Conservation (phyloP, 176 grass and related monocot species). For the Oryza nivara region DNA sequence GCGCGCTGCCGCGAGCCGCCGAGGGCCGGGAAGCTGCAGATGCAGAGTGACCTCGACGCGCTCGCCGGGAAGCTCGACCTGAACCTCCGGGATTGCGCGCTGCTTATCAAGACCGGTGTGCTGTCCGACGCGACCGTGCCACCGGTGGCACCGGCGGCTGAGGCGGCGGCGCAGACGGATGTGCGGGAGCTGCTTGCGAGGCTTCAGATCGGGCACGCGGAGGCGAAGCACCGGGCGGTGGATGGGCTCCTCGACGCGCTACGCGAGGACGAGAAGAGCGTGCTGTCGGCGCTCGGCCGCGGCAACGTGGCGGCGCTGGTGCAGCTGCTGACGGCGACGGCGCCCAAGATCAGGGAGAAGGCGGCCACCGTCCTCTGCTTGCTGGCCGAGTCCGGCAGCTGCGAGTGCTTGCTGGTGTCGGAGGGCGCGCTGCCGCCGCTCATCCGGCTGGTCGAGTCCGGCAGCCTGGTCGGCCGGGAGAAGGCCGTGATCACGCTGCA, state of each 20-base stretch:
- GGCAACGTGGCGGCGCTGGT: conserved; percentile 85
- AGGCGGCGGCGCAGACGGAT: conserved; percentile 45
- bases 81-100: conserved; percentile 79
- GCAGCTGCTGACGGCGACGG: conserved; percentile 75
- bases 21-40: conserved; percentile 70
- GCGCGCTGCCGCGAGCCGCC: conserved; percentile 47
- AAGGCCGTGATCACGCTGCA: conserved; percentile 93
- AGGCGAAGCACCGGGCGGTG: conserved; percentile 80
- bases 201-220: conserved; percentile 89
- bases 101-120: conserved; percentile 92
- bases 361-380: conserved; percentile 67
- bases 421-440: conserved; percentile 83
- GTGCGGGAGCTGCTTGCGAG: conserved; percentile 83
- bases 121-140: conserved; percentile 57
- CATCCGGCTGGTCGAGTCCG: conserved; percentile 76
- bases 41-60: conserved; percentile 95
- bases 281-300: conserved; percentile 70
- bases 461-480: conserved; percentile 79
- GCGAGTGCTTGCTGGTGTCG: conserved; percentile 69
- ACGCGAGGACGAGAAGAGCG: conserved; percentile 84
- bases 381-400: conserved; percentile 78
- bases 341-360: conserved; percentile 87
- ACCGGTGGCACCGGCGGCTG: conserved; percentile 20
- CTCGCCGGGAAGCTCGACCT: conserved; percentile 88
- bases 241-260: conserved; percentile 79